A percentile compares a stretch with the other conserved stretches of the same genome.
Evolutionary conservation across 192 early-diverging fungal species (phyloP).

Genomic region (Coemansia aciculifera): DNA sequence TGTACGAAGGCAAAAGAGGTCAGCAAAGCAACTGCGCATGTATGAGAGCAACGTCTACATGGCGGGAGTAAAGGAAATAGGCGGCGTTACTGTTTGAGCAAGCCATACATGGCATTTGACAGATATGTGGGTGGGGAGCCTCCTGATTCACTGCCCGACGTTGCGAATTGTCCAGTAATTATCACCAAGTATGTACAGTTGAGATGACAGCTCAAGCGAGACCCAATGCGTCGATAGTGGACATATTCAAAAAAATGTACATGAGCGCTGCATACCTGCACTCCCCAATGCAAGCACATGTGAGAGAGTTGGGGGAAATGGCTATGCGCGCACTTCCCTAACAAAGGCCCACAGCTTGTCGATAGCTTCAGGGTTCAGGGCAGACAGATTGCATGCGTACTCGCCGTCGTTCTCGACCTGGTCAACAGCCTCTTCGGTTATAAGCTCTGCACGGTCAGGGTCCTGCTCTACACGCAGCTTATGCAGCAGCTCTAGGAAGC

Average conservation of each 20-base stretch:
- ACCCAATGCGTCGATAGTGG: neutral
- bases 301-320: neutral
- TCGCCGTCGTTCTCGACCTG: conserved; percentile 26
- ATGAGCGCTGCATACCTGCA: neutral
- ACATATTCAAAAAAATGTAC: neutral
- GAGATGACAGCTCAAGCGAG: neutral
- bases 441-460: conserved; percentile 27
- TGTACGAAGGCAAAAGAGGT: neutral
- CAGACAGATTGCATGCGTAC: conserved; percentile 41
- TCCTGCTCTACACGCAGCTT: conserved; percentile 48
- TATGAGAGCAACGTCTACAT: neutral
- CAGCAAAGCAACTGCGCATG: neutral
- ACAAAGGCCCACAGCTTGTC: conserved; percentile 46
- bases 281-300: neutral
- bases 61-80: neutral
- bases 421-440: conserved; percentile 34
- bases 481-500: conserved; percentile 40
- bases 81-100: conserved; percentile 1
- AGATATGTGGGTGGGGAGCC: neutral
- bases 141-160: conserved; percentile 3
- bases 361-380: conserved; percentile 32
- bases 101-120: conserved; percentile 1
- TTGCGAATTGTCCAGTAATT: conserved; percentile 4
- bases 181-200: neutral
- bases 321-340: neutral